Evolutionary conservation across 306 rosid genomes (phyloP), one percentile per base, ranked within the genome.

Genomic region (Vachellia pachyceras): DNA sequence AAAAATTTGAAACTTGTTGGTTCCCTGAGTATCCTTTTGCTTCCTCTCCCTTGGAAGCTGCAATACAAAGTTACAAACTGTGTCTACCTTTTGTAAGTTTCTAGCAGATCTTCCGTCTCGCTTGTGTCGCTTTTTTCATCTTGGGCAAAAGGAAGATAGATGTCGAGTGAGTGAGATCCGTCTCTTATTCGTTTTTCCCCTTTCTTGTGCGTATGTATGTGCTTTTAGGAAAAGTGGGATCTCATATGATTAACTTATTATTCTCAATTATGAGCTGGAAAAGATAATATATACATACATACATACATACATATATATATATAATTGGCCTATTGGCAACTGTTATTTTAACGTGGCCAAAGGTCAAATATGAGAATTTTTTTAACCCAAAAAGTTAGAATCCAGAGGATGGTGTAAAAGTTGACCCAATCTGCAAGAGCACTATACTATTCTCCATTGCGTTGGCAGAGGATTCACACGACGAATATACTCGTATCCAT

Each of bases 391-490:
- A 5, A 60, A 12, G 5, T 4, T 23, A 5, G 37, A 61, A 40
- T 6, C 5, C 35, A 69, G 73, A 42, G 20, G n/a, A 1, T 44
- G 57, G 39, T 11, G 75, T 54, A 33, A 45, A 70, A 23, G 75
- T 70, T 70, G 75, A 70, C 75, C n/a, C 57, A 23, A 70, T 44
- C 49, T 46, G 72, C 42, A 14, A 78, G 33, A 68, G 49, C 35
- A 61, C 35, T 76, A 17, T 61, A 50, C 35, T 61, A 84, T 33
- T 69, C 39, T 14, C 23, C 52, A 5, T 1, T 60, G 75, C 55
- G 72, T 40, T 72, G 75, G 4, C 40, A 49, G 81, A 23, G 84
- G 36, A 52, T 44, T 85, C 74, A 73, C 83, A 77, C 81, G 88
- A 79, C 61, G 13, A 79, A 75, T 54, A 18, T 74, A 67, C 61